A percentile compares a stretch with the other conserved stretches of the same genome.
phyloP scores from a whole-genome alignment of 768 basidiomycete species.

The Leucosporidium creatinivorum region DNA sequence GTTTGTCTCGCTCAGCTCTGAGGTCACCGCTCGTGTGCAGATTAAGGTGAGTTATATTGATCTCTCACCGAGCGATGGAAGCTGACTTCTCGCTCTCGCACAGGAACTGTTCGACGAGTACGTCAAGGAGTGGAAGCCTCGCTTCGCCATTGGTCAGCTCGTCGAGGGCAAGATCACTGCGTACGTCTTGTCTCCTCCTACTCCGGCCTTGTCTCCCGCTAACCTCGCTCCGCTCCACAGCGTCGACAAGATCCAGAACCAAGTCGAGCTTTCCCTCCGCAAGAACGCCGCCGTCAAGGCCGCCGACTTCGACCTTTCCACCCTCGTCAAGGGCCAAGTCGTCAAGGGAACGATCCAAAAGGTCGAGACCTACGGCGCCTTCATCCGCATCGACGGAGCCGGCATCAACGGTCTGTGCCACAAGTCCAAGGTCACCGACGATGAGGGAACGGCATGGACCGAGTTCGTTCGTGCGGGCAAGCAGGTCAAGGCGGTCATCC shows the following conservation, averaged over 20 bases:
- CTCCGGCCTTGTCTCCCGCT: not conserved
- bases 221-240: constrained; percentile 45
- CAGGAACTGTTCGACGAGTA: constrained; percentile 52
- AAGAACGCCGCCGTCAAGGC: constrained; percentile 39
- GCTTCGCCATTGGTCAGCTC: constrained; percentile 69
- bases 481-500: constrained; percentile 67
- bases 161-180: constrained; percentile 78
- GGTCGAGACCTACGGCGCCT: constrained; percentile 83
- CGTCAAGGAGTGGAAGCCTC: constrained; percentile 89
- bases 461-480: constrained; percentile 80
- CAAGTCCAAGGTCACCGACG: constrained; percentile 87
- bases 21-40: constrained; percentile 83
- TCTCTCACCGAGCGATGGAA: not conserved
- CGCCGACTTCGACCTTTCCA: constrained; percentile 39
- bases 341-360: constrained; percentile 69
- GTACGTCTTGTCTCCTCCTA: constrained; percentile 44
- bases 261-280: constrained; percentile 86
- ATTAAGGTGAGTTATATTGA: constrained; percentile 57
- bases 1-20: constrained; percentile 75
- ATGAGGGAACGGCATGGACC: constrained; percentile 69
- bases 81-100: not conserved
- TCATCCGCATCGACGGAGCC: constrained; percentile 77
- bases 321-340: constrained; percentile 71
- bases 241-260: constrained; percentile 60
- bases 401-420: constrained; percentile 86